phyloP scores from a whole-genome alignment of 441 rosid genomes.

The Syzygium syzygioides region DNA sequence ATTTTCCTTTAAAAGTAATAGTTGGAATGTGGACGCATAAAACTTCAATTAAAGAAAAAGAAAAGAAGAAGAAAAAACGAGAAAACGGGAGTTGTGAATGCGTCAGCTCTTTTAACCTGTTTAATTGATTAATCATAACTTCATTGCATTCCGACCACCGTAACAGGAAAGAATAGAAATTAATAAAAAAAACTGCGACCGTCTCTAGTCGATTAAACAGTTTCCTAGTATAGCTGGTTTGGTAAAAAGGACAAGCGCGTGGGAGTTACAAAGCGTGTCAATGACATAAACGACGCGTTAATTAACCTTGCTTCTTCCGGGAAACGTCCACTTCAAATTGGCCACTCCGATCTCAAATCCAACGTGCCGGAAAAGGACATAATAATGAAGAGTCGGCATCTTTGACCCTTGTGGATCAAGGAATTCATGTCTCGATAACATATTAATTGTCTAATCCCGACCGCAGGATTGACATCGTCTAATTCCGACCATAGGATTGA shows the following conservation, averaged over 20 bases:
- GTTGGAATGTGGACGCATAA: neutral
- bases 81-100: neutral
- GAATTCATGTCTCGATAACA: neutral
- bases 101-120: neutral
- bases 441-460: neutral
- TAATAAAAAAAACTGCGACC: rapidly evolving
- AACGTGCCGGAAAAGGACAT: neutral
- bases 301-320: neutral
- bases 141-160: neutral
- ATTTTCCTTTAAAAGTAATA: neutral
- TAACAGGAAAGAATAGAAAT: neutral
- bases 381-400: neutral
- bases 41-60: neutral
- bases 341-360: neutral
- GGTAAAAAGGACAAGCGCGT: neutral
- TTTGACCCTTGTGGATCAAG: neutral
- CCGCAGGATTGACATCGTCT: neutral
- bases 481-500: neutral
- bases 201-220: neutral
- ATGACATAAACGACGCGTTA: neutral
- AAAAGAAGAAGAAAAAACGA: neutral
- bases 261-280: neutral
- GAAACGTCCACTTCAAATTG: neutral
- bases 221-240: neutral
- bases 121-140: neutral